phyloP scores from a whole-genome alignment of 306 rosid species.

The Trifolium dubium region DNA sequence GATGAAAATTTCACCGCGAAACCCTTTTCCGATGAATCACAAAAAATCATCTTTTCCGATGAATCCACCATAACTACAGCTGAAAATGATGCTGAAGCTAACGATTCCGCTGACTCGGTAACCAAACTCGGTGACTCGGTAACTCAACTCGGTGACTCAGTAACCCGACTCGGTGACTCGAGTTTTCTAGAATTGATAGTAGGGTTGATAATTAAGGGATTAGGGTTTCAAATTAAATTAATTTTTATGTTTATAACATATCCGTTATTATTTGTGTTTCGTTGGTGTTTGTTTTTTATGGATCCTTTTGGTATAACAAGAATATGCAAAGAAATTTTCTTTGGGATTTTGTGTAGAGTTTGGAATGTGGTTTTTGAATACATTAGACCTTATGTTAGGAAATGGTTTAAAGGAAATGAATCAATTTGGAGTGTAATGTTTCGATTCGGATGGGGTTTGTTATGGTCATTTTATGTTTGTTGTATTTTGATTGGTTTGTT shows the following conservation, averaged over 20 bases:
- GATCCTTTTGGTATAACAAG: slow-evolving; percentile 62
- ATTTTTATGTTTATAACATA: slow-evolving; percentile 50
- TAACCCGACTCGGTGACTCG: slow-evolving; percentile 38
- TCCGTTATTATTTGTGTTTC: slow-evolving; percentile 53
- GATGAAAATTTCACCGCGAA: slow-evolving; percentile 29
- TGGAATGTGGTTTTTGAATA: slow-evolving; percentile 29
- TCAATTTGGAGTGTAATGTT: slow-evolving; percentile 58
- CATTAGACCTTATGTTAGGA: slow-evolving; percentile 43
- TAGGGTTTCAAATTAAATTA: slow-evolving; percentile 59
- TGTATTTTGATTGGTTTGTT: slow-evolving; percentile 54
- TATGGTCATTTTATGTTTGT: slow-evolving; percentile 67
- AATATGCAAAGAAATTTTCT: slow-evolving; percentile 43
- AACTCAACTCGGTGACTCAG: slow-evolving; percentile 45
- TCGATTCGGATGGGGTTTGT: slow-evolving; percentile 69
- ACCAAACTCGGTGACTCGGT: slow-evolving; percentile 38
- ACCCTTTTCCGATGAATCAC: slow-evolving; percentile 34
- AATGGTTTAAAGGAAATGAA: slow-evolving; percentile 52
- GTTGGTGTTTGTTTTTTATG: slow-evolving; percentile 50
- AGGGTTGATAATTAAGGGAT: slow-evolving; percentile 61
- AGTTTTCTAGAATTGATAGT: slow-evolving; percentile 51
- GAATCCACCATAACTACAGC: slow-evolving; percentile 58
- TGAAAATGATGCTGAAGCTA: slow-evolving; percentile 12
- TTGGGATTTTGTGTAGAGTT: slow-evolving; percentile 36
- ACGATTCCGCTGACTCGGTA: slow-evolving; percentile 47
- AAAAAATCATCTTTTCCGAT: slow-evolving; percentile 33